Percentiles rank a stretch among this genome's conserved stretches.
Conservation (phyloP, 148 eudicot genomes). For the Fallopia convolvulus region DNA sequence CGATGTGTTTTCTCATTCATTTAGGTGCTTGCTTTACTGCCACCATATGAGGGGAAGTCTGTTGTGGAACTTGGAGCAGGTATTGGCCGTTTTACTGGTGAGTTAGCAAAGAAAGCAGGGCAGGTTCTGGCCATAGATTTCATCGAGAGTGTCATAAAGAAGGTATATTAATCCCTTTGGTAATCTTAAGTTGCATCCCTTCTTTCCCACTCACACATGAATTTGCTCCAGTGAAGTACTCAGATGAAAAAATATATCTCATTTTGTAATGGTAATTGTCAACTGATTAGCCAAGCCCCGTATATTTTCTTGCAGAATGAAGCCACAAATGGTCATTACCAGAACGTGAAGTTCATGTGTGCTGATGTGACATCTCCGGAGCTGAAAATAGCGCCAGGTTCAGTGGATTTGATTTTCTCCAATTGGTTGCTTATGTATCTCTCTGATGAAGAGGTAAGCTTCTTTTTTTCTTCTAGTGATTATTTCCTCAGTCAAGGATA, state of each 20-base stretch:
- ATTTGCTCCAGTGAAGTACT: not conserved
- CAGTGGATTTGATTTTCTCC: slow-evolving; percentile 82
- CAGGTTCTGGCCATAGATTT: slow-evolving; percentile 82
- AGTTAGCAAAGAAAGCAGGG: slow-evolving; percentile 73
- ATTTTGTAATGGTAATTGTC: not conserved
- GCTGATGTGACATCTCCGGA: slow-evolving; percentile 96
- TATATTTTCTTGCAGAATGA: slow-evolving; percentile 56
- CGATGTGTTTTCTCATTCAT: not conserved
- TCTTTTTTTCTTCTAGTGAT: not conserved
- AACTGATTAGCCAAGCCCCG: not conserved
- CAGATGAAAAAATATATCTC: not conserved
- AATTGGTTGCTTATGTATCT: slow-evolving; percentile 99
- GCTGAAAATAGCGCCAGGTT: slow-evolving; percentile 52
- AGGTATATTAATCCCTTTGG: slow-evolving; percentile 35
- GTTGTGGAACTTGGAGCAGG: slow-evolving; percentile 98
- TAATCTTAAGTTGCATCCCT: not conserved
- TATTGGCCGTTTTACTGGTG: slow-evolving; percentile 96
- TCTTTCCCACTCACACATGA: not conserved
- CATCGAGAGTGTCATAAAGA: slow-evolving; percentile 82
- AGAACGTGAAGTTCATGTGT: slow-evolving; percentile 91
- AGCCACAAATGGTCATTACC: slow-evolving; percentile 60
- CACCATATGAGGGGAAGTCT: slow-evolving; percentile 75
- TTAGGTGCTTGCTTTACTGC: slow-evolving; percentile 82
- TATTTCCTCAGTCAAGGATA: too few species aligned
- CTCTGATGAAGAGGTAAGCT: slow-evolving; percentile 74